Evolutionary conservation across 2,329 filamentous ascomycete species (phyloP).

Genomic region (Cladophialophora exuberans): DNA sequence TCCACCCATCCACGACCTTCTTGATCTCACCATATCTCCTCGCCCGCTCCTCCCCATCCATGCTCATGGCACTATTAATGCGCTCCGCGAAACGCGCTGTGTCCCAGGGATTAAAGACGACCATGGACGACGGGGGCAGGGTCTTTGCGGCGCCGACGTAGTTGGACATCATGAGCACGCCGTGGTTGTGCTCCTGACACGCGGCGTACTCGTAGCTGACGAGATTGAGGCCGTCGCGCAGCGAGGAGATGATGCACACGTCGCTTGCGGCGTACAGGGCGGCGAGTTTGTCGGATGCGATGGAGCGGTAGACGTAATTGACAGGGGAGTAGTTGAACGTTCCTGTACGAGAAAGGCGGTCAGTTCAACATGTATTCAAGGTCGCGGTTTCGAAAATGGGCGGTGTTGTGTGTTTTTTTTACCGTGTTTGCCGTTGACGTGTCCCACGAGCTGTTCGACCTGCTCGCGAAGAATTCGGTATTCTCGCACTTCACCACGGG

Average conservation of each 20-base stretch:
- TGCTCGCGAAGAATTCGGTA: slow-evolving; percentile 91
- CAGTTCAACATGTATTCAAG: neutral
- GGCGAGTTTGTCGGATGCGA: slow-evolving; percentile 91
- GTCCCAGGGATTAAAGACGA: slow-evolving; percentile 96
- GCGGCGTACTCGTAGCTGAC: slow-evolving; percentile 97
- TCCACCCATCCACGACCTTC: slow-evolving; percentile 23
- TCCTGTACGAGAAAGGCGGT: slow-evolving; percentile 52
- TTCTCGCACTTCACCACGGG: slow-evolving; percentile 82
- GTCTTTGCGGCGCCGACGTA: slow-evolving; percentile 94
- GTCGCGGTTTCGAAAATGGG: too few species aligned
- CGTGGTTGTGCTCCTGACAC: slow-evolving; percentile 81
- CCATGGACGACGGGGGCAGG: slow-evolving; percentile 70
- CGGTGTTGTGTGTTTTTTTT: too few species aligned
- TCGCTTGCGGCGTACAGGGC: slow-evolving; percentile 88
- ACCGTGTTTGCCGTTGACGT: slow-evolving; percentile 91
- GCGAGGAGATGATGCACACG: slow-evolving; percentile 85
- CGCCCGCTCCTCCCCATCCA: slow-evolving; percentile 49
- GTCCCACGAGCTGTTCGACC: slow-evolving; percentile 87
- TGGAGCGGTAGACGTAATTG: slow-evolving; percentile 91
- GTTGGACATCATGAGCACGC: slow-evolving; percentile 89
- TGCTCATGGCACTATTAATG: slow-evolving; percentile 83
- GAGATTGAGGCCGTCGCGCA: slow-evolving; percentile 94
- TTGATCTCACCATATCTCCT: slow-evolving; percentile 10
- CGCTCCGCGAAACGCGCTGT: slow-evolving; percentile 87
- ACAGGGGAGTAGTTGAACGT: slow-evolving; percentile 87